Percentiles rank a stretch among this genome's conserved stretches.
These are phyloP conservation scores for Dissophora ornata DNA, from an alignment of 192 early-diverging fungal genomes.

Conservation along the genomic window DNA sequence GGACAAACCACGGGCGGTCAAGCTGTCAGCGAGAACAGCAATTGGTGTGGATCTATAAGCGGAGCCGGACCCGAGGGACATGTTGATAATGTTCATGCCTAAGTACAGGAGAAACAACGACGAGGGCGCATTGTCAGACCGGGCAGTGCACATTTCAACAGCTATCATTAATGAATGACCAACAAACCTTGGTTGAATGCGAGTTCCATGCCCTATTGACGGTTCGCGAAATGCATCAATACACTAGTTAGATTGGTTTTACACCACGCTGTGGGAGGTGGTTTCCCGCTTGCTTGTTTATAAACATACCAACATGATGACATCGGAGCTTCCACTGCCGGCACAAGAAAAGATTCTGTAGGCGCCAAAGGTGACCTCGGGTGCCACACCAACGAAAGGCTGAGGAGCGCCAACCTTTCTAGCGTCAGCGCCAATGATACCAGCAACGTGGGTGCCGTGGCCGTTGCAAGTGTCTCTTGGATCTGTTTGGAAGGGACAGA, in stretches of 20 bases:
- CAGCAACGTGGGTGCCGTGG: constrained; percentile 77
- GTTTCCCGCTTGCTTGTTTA: too few relatives aligned
- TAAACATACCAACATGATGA: constrained; percentile 70
- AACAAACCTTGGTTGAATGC: constrained; percentile 27
- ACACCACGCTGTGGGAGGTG: too few relatives aligned
- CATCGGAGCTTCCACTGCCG: constrained; percentile 58
- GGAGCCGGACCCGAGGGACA: constrained; percentile 68
- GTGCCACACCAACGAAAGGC: constrained; percentile 73
- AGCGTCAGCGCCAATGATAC: constrained; percentile 63
- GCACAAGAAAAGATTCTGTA: constrained; percentile 73
- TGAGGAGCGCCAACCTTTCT: constrained; percentile 42
- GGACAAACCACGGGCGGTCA: constrained; percentile 63
- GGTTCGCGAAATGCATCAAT: too few relatives aligned
- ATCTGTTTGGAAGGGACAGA: too few relatives aligned
- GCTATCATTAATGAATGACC: too few relatives aligned
- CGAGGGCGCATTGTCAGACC: neutral
- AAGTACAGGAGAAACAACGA: neutral
- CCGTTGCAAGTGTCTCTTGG: constrained; percentile 70
- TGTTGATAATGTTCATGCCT: constrained; percentile 66
- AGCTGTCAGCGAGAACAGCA: constrained; percentile 55
- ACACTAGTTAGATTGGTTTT: too few relatives aligned
- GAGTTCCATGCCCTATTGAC: constrained; percentile 23
- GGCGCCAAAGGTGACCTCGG: constrained; percentile 72
- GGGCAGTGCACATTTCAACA: too few relatives aligned
- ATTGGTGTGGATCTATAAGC: constrained; percentile 67